Percentiles rank a stretch among this genome's conserved stretches.
Evolutionary conservation across 306 rosid species (phyloP).

Genomic region (Vigna reflexopilosa): DNA sequence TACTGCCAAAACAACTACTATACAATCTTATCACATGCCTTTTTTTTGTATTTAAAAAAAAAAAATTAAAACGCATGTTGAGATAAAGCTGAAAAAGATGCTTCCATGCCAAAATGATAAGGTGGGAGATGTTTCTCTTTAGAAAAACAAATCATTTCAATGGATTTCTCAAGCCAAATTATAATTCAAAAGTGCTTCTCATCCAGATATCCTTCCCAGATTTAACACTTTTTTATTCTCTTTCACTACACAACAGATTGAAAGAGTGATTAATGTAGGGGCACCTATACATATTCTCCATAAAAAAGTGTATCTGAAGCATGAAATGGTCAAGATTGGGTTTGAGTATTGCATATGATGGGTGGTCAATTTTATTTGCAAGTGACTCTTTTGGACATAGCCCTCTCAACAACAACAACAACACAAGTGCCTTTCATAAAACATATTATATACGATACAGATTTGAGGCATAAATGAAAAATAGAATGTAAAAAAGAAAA

Average conservation of each 20-base stretch:
- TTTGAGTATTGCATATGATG: not conserved
- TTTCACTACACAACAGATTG: not conserved
- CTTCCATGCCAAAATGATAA: not conserved
- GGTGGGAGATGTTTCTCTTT: not conserved
- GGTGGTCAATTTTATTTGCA: conserved; percentile 18
- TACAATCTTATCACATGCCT: not conserved
- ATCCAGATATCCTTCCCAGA: not conserved
- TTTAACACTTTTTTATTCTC: not conserved
- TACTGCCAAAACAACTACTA: conserved; percentile 15
- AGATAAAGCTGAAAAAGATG: conserved; percentile 17
- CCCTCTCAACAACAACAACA: conserved; percentile 21
- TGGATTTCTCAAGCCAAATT: no score
- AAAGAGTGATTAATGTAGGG: not conserved
- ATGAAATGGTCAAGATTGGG: conserved; percentile 3
- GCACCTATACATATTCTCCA: not conserved
- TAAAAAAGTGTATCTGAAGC: not conserved
- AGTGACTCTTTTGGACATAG: conserved; percentile 30
- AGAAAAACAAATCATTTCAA: not conserved
- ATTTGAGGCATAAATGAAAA: not conserved
- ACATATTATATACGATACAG: no score
- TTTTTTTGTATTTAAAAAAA: not conserved
- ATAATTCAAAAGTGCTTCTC: no score
- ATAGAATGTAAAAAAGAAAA: not conserved
- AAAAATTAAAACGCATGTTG: no score
- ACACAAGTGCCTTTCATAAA: not conserved